Evolutionary conservation across 2,329 filamentous ascomycete species (phyloP).

Genomic region (Xylariaceae sp.): DNA sequence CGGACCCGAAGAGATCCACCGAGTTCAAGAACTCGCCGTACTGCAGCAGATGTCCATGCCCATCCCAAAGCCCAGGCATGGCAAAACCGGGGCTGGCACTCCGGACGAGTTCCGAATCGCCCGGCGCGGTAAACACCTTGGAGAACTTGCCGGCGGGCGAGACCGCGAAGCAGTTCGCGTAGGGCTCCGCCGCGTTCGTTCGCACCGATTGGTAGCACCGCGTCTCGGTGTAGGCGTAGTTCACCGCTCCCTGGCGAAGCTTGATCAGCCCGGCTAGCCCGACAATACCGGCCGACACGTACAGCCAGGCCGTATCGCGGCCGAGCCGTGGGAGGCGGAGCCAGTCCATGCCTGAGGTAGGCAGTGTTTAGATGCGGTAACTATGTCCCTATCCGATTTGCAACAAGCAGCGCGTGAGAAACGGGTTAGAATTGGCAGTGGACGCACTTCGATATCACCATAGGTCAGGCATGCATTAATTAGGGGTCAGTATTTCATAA

Average conservation of each 20-base stretch:
- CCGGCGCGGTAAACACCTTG: slow-evolving; percentile 46
- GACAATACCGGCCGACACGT: slow-evolving; percentile 23
- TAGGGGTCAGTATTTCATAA: too few relatives aligned
- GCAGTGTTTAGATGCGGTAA: background rate
- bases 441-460: background rate
- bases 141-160: slow-evolving; percentile 52
- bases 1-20: slow-evolving; percentile 63
- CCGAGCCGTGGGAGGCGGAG: slow-evolving; percentile 21
- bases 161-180: slow-evolving; percentile 60
- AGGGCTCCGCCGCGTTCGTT: slow-evolving; percentile 44
- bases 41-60: slow-evolving; percentile 67
- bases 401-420: background rate
- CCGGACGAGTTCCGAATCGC: slow-evolving; percentile 33
- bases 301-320: slow-evolving; percentile 26
- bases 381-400: too few relatives aligned
- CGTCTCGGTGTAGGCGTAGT: slow-evolving; percentile 35
- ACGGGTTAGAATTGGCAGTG: background rate
- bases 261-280: slow-evolving; percentile 30
- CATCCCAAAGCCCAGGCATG: slow-evolving; percentile 71
- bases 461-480: background rate
- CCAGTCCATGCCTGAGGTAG: slow-evolving; percentile 26
- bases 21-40: slow-evolving; percentile 71
- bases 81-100: slow-evolving; percentile 53
- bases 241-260: slow-evolving; percentile 25
- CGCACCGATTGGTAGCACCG: slow-evolving; percentile 50